A percentile compares a stretch with the other conserved stretches of the same genome.
phyloP scores from a whole-genome alignment of 305 asterid genomes.

The Petunia hybrid region DNA sequence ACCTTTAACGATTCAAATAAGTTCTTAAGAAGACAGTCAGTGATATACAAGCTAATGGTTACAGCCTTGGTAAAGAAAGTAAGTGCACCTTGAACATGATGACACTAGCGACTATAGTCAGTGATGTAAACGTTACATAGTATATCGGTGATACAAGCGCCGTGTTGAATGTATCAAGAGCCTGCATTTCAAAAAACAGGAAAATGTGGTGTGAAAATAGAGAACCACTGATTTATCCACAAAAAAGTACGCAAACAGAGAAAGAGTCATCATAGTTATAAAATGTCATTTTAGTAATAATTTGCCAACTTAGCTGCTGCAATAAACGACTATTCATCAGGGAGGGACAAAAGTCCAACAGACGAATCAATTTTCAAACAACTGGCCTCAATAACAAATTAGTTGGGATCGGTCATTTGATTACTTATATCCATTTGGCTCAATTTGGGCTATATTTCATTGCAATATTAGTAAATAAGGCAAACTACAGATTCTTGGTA shows the following conservation, averaged over 20 bases:
- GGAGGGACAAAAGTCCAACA: background rate
- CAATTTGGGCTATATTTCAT: background rate
- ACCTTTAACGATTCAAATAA: background rate
- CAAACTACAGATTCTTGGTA: conserved; percentile 11
- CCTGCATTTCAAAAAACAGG: conserved; percentile 36
- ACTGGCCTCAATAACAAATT: conserved; percentile 6
- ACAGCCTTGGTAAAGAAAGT: conserved; percentile 14
- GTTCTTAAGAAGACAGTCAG: background rate
- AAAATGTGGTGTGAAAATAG: background rate
- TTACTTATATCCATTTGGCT: background rate
- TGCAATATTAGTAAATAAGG: conserved; percentile 13
- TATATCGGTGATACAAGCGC: conserved; percentile 48
- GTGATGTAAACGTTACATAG: conserved; percentile 44
- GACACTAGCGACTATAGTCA: conserved; percentile 46
- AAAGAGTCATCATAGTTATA: conserved; percentile 13
- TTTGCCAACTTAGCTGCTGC: background rate
- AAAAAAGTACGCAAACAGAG: background rate
- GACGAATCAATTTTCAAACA: background rate
- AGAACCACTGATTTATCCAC: background rate
- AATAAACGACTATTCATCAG: background rate
- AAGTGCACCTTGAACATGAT: conserved; percentile 46
- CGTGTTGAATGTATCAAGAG: conserved; percentile 48
- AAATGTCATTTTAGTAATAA: background rate
- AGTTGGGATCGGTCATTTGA: background rate
- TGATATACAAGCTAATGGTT: background rate